Evolutionary conservation across 164 flowering plant species (phyloP).

Genomic region (Liquidambar formosana): DNA sequence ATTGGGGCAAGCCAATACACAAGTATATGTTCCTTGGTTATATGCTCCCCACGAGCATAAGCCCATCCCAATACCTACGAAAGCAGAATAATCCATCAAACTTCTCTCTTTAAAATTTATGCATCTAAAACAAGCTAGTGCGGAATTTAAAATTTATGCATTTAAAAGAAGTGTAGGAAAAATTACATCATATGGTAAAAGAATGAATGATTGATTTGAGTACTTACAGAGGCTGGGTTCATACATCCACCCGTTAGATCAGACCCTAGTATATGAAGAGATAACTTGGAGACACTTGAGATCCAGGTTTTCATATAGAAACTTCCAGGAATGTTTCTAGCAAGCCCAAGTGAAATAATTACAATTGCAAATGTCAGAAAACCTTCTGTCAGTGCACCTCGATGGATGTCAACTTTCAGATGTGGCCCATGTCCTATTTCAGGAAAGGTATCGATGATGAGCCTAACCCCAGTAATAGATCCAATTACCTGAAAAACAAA

Average conservation of each 20-base stretch:
- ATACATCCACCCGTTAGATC: slow-evolving; percentile 94
- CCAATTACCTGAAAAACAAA: slow-evolving; percentile 69
- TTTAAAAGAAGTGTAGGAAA: neutral
- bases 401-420: slow-evolving; percentile 69
- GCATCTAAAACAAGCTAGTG: neutral
- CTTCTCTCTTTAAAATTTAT: no score
- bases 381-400: slow-evolving; percentile 91
- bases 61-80: slow-evolving; percentile 69
- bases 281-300: slow-evolving; percentile 73
- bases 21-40: slow-evolving; percentile 78
- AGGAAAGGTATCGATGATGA: slow-evolving; percentile 57
- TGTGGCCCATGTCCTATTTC: slow-evolving; percentile 72
- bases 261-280: slow-evolving; percentile 87
- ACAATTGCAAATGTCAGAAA: slow-evolving; percentile 67
- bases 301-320: slow-evolving; percentile 91
- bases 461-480: slow-evolving; percentile 68
- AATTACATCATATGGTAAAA: neutral
- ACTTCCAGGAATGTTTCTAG: slow-evolving; percentile 55
- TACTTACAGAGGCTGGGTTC: slow-evolving; percentile 98
- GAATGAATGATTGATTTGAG: neutral
- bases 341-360: slow-evolving; percentile 53
- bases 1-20: slow-evolving; percentile 98
- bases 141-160: neutral
- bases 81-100: neutral
- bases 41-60: slow-evolving; percentile 84